These are phyloP conservation scores for Vicia sativa DNA, from an alignment of 306 rosid genomes.

Conservation along the genomic window DNA sequence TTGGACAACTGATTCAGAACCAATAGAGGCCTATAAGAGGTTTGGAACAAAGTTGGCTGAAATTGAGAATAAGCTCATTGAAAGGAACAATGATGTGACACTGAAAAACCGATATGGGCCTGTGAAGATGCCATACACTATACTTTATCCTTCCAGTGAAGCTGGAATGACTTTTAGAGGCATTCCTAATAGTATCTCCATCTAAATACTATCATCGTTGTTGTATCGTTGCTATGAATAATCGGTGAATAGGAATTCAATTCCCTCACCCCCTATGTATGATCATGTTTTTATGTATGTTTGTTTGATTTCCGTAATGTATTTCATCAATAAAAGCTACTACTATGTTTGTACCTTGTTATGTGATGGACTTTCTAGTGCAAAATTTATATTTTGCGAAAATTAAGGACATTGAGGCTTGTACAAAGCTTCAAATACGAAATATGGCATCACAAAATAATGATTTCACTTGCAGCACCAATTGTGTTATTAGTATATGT, in stretches of 20 bases:
- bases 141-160: constrained; percentile 66
- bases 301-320: not conserved
- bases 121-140: constrained; percentile 65
- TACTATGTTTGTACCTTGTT: not conserved
- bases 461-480: too few species aligned
- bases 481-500: too few species aligned
- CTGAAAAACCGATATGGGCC: constrained; percentile 63
- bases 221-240: constrained; percentile 15
- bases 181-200: constrained; percentile 78
- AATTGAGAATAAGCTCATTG: constrained; percentile 35
- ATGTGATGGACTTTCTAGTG: too few species aligned
- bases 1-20: constrained; percentile 35
- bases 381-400: too few species aligned
- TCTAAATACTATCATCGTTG: constrained; percentile 12
- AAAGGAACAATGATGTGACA: constrained; percentile 35
- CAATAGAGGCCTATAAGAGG: constrained; percentile 38
- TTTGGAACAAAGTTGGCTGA: constrained; percentile 37
- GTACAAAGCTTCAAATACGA: too few species aligned
- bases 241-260: constrained; percentile 2
- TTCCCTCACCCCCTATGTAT: constrained; percentile 14
- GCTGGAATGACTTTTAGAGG: constrained; percentile 71
- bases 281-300: not conserved
- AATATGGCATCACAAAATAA: too few species aligned
- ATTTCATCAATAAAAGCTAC: not conserved
- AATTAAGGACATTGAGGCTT: too few species aligned